A percentile compares a stretch with the other conserved stretches of the same genome.
These are phyloP conservation scores for Hyphopichia pseudoburtonii DNA, from an alignment of 1,139 yeast genomes.

Conservation along the genomic window DNA sequence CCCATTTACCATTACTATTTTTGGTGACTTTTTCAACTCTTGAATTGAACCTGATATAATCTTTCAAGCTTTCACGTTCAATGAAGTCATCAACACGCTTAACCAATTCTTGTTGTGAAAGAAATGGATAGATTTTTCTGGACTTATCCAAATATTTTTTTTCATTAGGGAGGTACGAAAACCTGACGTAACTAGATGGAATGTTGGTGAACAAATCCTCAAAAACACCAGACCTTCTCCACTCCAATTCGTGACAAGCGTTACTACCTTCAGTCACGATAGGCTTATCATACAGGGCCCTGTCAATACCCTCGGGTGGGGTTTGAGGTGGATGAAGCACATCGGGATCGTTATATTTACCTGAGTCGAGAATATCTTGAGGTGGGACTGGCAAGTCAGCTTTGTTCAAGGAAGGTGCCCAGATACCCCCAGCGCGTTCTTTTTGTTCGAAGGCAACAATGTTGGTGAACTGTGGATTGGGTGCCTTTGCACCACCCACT, in stretches of 20 bases:
- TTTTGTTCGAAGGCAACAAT: conserved; percentile 37
- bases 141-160: conserved; percentile 23
- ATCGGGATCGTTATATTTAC: conserved; percentile 25
- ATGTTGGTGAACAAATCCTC: conserved; percentile 47
- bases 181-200: conserved; percentile 43
- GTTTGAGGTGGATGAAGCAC: conserved; percentile 21
- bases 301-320: conserved; percentile 16
- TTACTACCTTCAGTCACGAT: conserved; percentile 10
- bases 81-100: conserved; percentile 29
- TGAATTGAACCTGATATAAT: conserved; percentile 37
- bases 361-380: conserved; percentile 26
- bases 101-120: conserved; percentile 39
- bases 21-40: conserved; percentile 39
- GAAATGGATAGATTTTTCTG: conserved; percentile 37
- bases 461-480: conserved; percentile 21
- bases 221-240: conserved; percentile 45
- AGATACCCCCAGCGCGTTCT: conserved; percentile 33
- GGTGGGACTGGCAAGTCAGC: conserved; percentile 32
- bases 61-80: conserved; percentile 24
- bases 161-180: conserved; percentile 36
- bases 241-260: conserved; percentile 23
- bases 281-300: conserved; percentile 19
- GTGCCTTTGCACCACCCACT: conserved; percentile 18
- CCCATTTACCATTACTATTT: conserved; percentile 40
- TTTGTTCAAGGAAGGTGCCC: conserved; percentile 26